A percentile compares a stretch with the other conserved stretches of the same genome.
Conservation (phyloP, 805 yeast genomes). For the Diddensiella caesifluorescens region DNA sequence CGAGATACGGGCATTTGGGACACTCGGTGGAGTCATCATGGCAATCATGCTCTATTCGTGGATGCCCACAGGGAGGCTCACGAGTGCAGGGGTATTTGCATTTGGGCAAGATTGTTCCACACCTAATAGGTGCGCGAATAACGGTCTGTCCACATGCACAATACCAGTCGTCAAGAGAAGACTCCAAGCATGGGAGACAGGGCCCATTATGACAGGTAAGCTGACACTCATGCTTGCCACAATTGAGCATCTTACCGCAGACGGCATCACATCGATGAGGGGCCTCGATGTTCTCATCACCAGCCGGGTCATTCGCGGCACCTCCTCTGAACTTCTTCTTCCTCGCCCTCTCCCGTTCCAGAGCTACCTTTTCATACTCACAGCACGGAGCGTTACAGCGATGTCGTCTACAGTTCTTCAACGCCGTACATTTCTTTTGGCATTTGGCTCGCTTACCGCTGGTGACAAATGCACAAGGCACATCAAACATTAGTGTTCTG, state of each 20-base stretch:
- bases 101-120: conserved; percentile 64
- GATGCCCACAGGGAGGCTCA: conserved; percentile 60
- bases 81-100: conserved; percentile 65
- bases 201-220: conserved; percentile 74
- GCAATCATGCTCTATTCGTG: conserved; percentile 61
- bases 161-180: conserved; percentile 69
- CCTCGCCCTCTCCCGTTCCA: conserved; percentile 44
- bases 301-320: conserved; percentile 38
- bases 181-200: conserved; percentile 75
- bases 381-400: conserved; percentile 69
- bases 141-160: conserved; percentile 80
- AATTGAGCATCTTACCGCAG: conserved; percentile 57
- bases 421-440: conserved; percentile 63
- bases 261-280: conserved; percentile 64
- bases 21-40: conserved; percentile 62
- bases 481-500: conserved; percentile 43
- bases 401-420: conserved; percentile 77
- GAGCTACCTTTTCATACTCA: conserved; percentile 56
- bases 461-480: conserved; percentile 58
- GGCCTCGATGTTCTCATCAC: conserved; percentile 59
- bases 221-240: conserved; percentile 65
- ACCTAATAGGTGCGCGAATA: conserved; percentile 75
- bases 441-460: conserved; percentile 56
- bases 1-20: conserved; percentile 68
- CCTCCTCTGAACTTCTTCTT: conserved; percentile 48